phyloP scores from a whole-genome alignment of 148 eudicot species.

The Cornus florida region DNA sequence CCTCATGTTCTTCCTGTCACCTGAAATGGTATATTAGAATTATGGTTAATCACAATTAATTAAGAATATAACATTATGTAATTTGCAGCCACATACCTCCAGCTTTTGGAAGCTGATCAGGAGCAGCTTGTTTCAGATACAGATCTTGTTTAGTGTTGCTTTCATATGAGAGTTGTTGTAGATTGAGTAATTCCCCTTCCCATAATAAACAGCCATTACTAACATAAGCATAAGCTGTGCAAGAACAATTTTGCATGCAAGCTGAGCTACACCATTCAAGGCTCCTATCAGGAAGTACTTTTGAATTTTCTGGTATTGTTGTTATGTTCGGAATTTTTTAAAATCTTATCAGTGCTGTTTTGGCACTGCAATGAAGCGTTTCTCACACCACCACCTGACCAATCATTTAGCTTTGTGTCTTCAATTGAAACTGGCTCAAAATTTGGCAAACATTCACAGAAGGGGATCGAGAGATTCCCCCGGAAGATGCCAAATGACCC shows the following conservation, averaged over 20 bases:
- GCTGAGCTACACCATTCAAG: not conserved
- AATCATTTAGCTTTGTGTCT: too few species aligned
- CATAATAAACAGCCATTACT: conserved; percentile 9
- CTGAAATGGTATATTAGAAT: not conserved
- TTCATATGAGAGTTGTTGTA: not conserved
- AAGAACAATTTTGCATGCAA: conserved; percentile 19
- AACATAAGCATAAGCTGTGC: conserved; percentile 19
- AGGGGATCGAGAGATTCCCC: too few species aligned
- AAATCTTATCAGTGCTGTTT: not conserved
- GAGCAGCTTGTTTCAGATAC: conserved; percentile 14
- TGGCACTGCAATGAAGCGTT: too few species aligned
- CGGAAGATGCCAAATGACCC: too few species aligned
- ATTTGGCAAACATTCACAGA: too few species aligned
- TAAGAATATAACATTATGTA: too few species aligned
- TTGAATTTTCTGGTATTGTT: not conserved
- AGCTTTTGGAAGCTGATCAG: conserved; percentile 12
- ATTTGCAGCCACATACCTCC: conserved; percentile 7
- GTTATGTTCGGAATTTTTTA: not conserved
- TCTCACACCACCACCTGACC: too few species aligned
- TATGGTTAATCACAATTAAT: not conserved
- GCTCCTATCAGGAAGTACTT: not conserved
- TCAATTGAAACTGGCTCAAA: too few species aligned
- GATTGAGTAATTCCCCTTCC: conserved; percentile 10
- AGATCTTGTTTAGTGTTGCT: not conserved
- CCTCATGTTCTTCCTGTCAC: conserved; percentile 1